These are phyloP conservation scores for Noccaea caerulescens DNA, from an alignment of 345 rosid species.

Conservation along the genomic window DNA sequence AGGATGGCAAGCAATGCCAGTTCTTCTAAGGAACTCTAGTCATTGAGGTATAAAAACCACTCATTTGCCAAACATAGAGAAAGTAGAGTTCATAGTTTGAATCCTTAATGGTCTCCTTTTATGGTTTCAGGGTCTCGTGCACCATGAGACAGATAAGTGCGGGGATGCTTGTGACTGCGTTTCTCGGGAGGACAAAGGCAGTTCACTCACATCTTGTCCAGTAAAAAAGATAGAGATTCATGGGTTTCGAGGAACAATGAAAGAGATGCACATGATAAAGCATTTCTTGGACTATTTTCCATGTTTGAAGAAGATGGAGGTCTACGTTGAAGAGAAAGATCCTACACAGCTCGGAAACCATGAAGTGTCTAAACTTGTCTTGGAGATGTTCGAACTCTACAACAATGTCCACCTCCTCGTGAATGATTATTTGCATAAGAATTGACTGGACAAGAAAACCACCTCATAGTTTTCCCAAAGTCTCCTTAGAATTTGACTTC, in stretches of 20 bases:
- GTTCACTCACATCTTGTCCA: conserved; percentile 15
- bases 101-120: background rate
- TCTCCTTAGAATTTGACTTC: background rate
- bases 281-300: conserved; percentile 24
- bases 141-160: conserved; percentile 15
- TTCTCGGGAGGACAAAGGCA: conserved; percentile 5
- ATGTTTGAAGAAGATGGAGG: background rate
- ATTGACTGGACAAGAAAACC: background rate
- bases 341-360: background rate
- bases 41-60: background rate
- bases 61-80: background rate
- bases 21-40: conserved; percentile 2
- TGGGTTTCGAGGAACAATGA: conserved; percentile 2
- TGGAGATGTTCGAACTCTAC: background rate
- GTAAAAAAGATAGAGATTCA: background rate
- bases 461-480: too few species aligned
- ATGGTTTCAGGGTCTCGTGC: conserved; percentile 19
- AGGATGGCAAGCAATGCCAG: conserved; percentile 31
- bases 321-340: background rate
- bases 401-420: background rate
- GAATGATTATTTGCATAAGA: background rate
- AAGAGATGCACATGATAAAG: conserved; percentile 8
- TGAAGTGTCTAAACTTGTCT: background rate
- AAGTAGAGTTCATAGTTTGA: background rate
- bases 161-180: conserved; percentile 26